Conservation (phyloP, 2,329 filamentous ascomycete genomes). For the Aspergillus floridensis region DNA sequence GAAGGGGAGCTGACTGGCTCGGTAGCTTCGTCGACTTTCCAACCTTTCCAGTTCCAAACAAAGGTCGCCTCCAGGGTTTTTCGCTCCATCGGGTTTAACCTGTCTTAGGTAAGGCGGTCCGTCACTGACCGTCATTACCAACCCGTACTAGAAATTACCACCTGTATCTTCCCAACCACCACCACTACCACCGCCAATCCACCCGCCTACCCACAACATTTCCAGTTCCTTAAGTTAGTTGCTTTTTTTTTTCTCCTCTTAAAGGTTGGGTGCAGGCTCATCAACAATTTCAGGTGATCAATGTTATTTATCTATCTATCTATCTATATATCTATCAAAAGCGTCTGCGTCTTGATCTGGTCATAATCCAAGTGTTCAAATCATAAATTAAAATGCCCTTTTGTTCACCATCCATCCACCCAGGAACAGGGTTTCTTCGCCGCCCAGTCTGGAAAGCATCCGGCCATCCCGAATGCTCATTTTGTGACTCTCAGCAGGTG, state of each 20-base stretch:
- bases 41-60: conserved; percentile 21
- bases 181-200: too few species aligned
- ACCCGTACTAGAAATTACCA: too few species aligned
- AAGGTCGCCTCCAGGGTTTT: conserved; percentile 14
- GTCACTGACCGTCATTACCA: not conserved
- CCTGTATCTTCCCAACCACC: too few species aligned
- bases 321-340: too few species aligned
- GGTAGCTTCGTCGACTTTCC: conserved; percentile 8
- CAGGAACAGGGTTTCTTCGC: not conserved
- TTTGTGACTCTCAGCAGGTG: conserved; percentile 19
- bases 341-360: too few species aligned
- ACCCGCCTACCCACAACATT: too few species aligned
- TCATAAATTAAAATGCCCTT: too few species aligned
- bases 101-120: not conserved
- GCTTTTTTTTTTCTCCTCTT: too few species aligned
- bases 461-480: conserved; percentile 22
- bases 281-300: not conserved
- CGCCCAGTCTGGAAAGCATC: conserved; percentile 10
- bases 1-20: conserved; percentile 27
- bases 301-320: too few species aligned
- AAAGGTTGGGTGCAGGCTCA: too few species aligned
- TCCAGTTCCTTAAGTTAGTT: too few species aligned
- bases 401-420: not conserved
- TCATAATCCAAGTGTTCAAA: too few species aligned
- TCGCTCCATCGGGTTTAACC: conserved; percentile 13